A percentile compares a stretch with the other conserved stretches of the same genome.
Conservation (phyloP, 169 alveolate genomes). For the Prorocentrum cordatum region DNA sequence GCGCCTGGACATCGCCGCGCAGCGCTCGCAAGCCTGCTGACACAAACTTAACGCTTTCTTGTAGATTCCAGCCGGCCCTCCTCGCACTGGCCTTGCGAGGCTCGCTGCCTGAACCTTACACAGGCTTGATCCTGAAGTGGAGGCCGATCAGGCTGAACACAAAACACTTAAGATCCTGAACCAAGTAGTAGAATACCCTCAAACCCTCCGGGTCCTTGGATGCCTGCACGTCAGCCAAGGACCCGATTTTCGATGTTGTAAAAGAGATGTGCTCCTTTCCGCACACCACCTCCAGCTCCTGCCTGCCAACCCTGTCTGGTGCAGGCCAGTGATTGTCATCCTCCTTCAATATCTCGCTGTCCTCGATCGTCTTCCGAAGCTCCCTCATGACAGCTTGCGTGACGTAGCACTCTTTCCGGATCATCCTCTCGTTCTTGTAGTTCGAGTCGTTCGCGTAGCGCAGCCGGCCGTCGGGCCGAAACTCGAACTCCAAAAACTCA, state of each 20-base stretch:
- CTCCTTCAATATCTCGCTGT: constrained; percentile 64
- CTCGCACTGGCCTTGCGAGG: too few species aligned
- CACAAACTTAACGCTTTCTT: too few species aligned
- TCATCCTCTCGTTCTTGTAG: constrained; percentile 88
- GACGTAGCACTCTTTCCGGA: constrained; percentile 87
- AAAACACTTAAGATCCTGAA: constrained; percentile 89
- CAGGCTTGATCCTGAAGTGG: constrained; percentile 81
- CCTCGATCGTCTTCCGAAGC: constrained; percentile 70
- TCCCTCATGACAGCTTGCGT: constrained; percentile 74
- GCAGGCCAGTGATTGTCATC: constrained; percentile 86
- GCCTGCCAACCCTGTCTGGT: constrained; percentile 91
- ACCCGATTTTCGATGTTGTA: constrained; percentile 79
- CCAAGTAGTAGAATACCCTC: constrained; percentile 86
- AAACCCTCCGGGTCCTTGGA: constrained; percentile 92
- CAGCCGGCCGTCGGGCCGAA: constrained; percentile 88
- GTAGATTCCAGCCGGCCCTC: too few species aligned
- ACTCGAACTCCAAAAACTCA: constrained; percentile 95
- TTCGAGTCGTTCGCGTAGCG: constrained; percentile 94
- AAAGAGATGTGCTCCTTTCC: constrained; percentile 83
- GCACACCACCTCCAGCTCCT: constrained; percentile 90
- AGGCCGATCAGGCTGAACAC: constrained; percentile 87
- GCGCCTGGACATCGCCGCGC: too few species aligned
- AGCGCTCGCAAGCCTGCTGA: too few species aligned
- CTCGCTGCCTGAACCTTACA: background rate
- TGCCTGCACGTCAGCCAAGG: constrained; percentile 82